A percentile compares a stretch with the other conserved stretches of the same genome.
phyloP scores from a whole-genome alignment of 805 yeast genomes.

The Candida michaelii region DNA sequence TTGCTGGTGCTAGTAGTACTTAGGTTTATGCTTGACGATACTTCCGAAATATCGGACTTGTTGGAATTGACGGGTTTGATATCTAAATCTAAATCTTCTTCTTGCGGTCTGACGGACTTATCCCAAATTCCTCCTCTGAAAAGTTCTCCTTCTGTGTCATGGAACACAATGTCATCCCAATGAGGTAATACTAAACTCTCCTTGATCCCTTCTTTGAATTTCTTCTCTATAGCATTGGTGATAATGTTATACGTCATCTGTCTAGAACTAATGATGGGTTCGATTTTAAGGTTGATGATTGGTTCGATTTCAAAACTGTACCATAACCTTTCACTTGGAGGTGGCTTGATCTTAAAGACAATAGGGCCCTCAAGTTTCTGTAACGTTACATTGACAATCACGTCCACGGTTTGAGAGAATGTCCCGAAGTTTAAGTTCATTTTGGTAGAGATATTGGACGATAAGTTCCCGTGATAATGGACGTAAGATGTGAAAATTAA shows the following conservation, averaged over 20 bases:
- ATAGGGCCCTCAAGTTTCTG: slow-evolving; percentile 73
- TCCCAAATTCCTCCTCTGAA: slow-evolving; percentile 97
- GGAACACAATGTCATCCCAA: slow-evolving; percentile 85
- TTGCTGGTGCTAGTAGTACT: not conserved
- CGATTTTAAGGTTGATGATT: slow-evolving; percentile 67
- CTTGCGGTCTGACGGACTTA: slow-evolving; percentile 21
- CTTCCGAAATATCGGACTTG: slow-evolving; percentile 9
- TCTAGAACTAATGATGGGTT: slow-evolving; percentile 88
- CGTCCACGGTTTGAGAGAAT: slow-evolving; percentile 69
- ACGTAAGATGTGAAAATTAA: slow-evolving; percentile 60
- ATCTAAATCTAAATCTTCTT: slow-evolving; percentile 2
- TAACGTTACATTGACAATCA: slow-evolving; percentile 68
- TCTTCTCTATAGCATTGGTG: slow-evolving; percentile 75
- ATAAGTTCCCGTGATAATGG: slow-evolving; percentile 72
- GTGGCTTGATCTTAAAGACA: slow-evolving; percentile 71
- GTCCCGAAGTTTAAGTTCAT: slow-evolving; percentile 69
- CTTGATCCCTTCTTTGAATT: slow-evolving; percentile 73
- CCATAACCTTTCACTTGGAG: slow-evolving; percentile 92
- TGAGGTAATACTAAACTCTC: slow-evolving; percentile 82
- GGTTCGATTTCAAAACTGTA: slow-evolving; percentile 85
- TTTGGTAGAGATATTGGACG: slow-evolving; percentile 77
- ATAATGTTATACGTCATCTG: slow-evolving; percentile 75
- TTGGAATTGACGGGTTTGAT: slow-evolving; percentile 1
- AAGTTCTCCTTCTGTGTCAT: slow-evolving; percentile 61
- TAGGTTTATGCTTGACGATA: not conserved